Base-by-base conservation (phyloP, 176 grass and related monocot species). In the Puccinellia tenuiflora region DNA sequence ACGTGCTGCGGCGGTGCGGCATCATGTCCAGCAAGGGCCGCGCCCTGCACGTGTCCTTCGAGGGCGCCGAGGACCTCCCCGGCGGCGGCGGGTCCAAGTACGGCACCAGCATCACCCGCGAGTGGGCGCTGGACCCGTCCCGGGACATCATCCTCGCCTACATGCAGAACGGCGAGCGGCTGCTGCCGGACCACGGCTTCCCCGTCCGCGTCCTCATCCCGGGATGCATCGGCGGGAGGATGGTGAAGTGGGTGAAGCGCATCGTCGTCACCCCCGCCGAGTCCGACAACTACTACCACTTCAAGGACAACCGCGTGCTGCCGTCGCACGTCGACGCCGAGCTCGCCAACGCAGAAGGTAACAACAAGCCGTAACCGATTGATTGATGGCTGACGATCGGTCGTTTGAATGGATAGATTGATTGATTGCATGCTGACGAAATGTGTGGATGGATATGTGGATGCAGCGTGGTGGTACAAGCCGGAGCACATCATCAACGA, bases 401-500 rank as follows among this genome's bases (percentile, higher is more conserved):
- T 2, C 39, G 43, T 46, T 46, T 46, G 0, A 13, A 14, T 45
- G 11, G 33, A 34, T 34, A 46, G n/a, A 46, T 46, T 11, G 43
- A 46, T 46, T 13, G 43, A 10, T 46, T 3, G n/a, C n/a, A n/a
- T n/a, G 43, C 46, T 33, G 46, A 75, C 48, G 26, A 62, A 64
- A 4, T 39, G 52, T 37, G 9, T 35, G 37, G 55, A 25, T 18
- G 17, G 16, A 46, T 55, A 37, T 20, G n/a, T n/a, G n/a, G n/a
- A n/a, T n/a, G 37, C 86, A 98, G 96, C 91, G 21, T 99, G 96
- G 96, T 99, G 96, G 96, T 99, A 99, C 85, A 99, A 96, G 79
- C 88, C 96, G 63, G 96, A 99, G 77, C 81, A 93, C 78, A 99
- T 99, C 29, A 99, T 99, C 53, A 96, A 99, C 86, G 93, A 96